These are phyloP conservation scores for Westerdykella ornata DNA, from an alignment of 2,329 filamentous ascomycete species.

Conservation along the genomic window DNA sequence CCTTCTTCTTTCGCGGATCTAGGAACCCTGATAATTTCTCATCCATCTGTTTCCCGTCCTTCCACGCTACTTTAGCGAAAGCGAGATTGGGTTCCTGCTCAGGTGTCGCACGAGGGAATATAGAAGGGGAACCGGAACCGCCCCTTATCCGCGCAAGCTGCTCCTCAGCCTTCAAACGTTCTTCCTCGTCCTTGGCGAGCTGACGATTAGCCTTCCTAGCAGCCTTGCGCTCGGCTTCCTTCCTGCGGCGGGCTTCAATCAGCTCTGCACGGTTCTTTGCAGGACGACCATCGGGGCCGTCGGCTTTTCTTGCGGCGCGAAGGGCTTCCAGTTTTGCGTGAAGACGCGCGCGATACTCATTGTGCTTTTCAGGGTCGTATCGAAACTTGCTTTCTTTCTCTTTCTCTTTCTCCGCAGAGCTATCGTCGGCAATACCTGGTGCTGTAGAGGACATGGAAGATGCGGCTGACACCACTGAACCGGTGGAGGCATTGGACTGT, in stretches of 20 bases:
- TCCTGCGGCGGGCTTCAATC: conserved; percentile 79
- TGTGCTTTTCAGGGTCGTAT: conserved; percentile 50
- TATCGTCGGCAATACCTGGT: conserved; percentile 26
- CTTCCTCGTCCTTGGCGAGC: conserved; percentile 73
- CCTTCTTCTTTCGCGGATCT: conserved; percentile 67
- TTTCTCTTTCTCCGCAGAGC: conserved; percentile 13
- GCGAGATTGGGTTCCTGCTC: conserved; percentile 62
- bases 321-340: conserved; percentile 78
- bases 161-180: conserved; percentile 52
- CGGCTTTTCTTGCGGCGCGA: conserved; percentile 78
- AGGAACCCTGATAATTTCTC: conserved; percentile 58
- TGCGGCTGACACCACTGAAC: conserved; percentile 37
- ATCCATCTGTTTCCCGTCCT: conserved; percentile 74
- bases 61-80: conserved; percentile 87
- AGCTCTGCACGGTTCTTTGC: conserved; percentile 85
- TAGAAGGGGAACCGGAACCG: conserved; percentile 52
- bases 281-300: conserved; percentile 71
- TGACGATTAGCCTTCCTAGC: conserved; percentile 81
- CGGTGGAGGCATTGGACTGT: conserved; percentile 37
- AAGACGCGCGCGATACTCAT: conserved; percentile 69
- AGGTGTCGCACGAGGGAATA: conserved; percentile 42
- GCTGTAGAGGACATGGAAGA: conserved; percentile 45
- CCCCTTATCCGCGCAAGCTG: conserved; percentile 52
- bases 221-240: conserved; percentile 77
- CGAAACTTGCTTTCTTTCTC: conserved; percentile 26